Conservation (phyloP, 2,329 filamentous ascomycete genomes). For the Aspergillus niger region DNA sequence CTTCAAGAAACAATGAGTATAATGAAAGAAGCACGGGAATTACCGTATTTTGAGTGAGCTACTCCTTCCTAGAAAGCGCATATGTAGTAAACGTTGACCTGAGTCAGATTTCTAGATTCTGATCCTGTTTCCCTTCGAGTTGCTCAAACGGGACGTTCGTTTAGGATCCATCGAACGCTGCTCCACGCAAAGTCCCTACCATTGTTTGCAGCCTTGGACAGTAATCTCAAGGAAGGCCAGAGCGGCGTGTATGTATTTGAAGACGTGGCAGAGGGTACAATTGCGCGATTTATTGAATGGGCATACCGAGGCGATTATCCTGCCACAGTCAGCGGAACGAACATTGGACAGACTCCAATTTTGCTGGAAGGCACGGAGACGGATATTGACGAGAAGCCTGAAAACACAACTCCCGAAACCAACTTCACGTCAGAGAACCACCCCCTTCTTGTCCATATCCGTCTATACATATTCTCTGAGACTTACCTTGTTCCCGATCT, state of each 20-base stretch:
- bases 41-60: no score
- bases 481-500: constrained; percentile 8
- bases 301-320: constrained; percentile 13
- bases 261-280: constrained; percentile 8
- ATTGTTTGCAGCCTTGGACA: background rate
- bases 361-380: no score
- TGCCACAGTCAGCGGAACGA: background rate
- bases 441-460: constrained; percentile 7
- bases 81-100: no score
- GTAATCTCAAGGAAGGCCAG: background rate
- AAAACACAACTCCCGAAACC: background rate
- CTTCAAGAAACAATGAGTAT: no score
- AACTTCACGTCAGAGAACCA: background rate
- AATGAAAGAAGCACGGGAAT: no score
- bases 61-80: no score
- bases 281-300: constrained; percentile 14
- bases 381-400: background rate
- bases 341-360: background rate
- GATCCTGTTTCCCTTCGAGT: no score
- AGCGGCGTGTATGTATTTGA: background rate
- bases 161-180: constrained; percentile 11
- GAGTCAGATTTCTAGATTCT: no score
- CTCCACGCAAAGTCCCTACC: constrained; percentile 7
- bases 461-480: constrained; percentile 14
- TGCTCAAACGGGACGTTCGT: background rate